Percentiles rank a stretch among this genome's conserved stretches.
Conservation (phyloP, 805 yeast species). For the Wickerhamiella vanderwaltii region DNA sequence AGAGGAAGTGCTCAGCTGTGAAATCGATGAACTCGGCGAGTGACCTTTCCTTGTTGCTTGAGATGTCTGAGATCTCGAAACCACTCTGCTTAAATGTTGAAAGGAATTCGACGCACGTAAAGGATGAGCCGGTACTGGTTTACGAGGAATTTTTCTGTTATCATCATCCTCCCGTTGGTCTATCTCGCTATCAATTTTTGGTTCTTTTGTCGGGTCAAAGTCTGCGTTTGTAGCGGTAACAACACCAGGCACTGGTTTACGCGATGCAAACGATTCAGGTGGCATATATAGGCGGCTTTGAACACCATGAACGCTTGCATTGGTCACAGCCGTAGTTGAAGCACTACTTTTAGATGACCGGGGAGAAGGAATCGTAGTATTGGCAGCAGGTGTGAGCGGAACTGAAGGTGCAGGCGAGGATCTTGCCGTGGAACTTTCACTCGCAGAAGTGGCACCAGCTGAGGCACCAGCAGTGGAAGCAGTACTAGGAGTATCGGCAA, state of each 20-base stretch:
- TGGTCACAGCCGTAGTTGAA: constrained; percentile 19
- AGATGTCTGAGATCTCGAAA: not conserved
- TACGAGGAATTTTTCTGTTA: constrained; percentile 5
- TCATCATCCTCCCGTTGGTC: not conserved
- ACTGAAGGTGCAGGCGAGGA: not conserved
- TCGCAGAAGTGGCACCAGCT: not conserved
- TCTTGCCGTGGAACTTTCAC: not conserved
- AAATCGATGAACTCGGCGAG: constrained; percentile 5
- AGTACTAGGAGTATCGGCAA: not conserved
- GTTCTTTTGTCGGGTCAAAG: constrained; percentile 1
- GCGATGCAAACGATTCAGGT: constrained; percentile 14
- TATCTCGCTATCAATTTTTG: not conserved
- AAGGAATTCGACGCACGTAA: constrained; percentile 7
- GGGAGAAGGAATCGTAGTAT: not conserved
- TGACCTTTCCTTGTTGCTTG: not conserved
- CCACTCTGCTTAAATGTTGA: constrained; percentile 8
- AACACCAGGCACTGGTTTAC: constrained; percentile 16
- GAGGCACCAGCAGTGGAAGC: not conserved
- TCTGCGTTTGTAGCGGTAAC: constrained; percentile 7
- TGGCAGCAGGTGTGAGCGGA: not conserved
- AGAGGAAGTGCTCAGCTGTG: not conserved
- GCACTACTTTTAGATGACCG: not conserved
- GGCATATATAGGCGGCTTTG: constrained; percentile 10
- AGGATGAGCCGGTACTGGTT: constrained; percentile 4
- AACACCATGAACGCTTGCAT: constrained; percentile 9